Conservation (phyloP, 257 asterid genomes). For the Salvia rosmarinus region DNA sequence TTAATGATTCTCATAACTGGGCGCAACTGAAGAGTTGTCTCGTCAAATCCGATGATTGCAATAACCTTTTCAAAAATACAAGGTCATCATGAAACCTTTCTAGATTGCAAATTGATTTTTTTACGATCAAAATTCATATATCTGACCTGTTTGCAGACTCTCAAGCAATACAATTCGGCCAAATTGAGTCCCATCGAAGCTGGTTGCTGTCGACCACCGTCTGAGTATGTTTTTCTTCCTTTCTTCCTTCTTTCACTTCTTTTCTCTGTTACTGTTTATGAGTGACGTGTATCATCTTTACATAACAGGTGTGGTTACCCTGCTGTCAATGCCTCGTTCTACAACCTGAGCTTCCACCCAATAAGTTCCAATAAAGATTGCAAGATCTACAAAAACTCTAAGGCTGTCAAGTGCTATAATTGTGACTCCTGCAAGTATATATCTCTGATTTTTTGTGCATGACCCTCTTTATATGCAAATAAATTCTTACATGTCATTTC, state of each 20-base stretch:
- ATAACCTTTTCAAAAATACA: conserved; percentile 64
- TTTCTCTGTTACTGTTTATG: neutral
- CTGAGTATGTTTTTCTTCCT: conserved; percentile 58
- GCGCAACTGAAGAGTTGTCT: conserved; percentile 78
- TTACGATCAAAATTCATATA: neutral
- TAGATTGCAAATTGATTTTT: neutral
- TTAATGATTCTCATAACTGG: conserved; percentile 80
- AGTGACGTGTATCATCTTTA: neutral
- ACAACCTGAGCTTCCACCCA: conserved; percentile 82
- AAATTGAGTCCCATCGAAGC: conserved; percentile 87
- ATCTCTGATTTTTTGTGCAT: conserved; percentile 1
- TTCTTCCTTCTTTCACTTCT: conserved; percentile 7
- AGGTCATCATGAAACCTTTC: conserved; percentile 46
- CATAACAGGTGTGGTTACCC: conserved; percentile 83
- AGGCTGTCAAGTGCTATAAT: conserved; percentile 67
- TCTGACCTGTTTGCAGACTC: conserved; percentile 50
- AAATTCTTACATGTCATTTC: conserved; percentile 23
- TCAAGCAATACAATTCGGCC: conserved; percentile 62
- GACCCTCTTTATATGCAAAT: conserved; percentile 16
- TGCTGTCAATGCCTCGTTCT: conserved; percentile 77
- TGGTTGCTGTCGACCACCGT: conserved; percentile 95
- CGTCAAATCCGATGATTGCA: conserved; percentile 79
- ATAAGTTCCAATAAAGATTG: conserved; percentile 75
- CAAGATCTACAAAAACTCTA: conserved; percentile 77
- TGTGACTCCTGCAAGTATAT: conserved; percentile 96